phyloP scores from a whole-genome alignment of 371 early-diverging fungal species.

The Thermomucor indicae-seudaticae region DNA sequence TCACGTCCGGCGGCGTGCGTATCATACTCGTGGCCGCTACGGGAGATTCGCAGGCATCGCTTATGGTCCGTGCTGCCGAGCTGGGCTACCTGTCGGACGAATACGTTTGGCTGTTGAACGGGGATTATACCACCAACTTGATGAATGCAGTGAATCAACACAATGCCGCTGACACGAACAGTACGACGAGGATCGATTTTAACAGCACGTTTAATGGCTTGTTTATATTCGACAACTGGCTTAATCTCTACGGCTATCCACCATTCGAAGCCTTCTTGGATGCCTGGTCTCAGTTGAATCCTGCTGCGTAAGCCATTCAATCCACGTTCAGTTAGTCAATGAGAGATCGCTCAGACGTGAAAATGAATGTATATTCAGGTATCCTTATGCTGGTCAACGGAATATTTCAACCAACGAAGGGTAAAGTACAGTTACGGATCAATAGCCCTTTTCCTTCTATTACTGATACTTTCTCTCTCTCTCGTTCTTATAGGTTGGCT shows the following conservation, averaged over 20 bases:
- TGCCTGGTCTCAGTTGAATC: slow-evolving; percentile 44
- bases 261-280: slow-evolving; percentile 53
- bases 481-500: slow-evolving; percentile 22
- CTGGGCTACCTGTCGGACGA: slow-evolving; percentile 28
- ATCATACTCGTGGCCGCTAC: slow-evolving; percentile 40
- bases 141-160: slow-evolving; percentile 13
- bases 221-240: slow-evolving; percentile 54
- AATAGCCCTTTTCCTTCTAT: no score
- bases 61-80: slow-evolving; percentile 32
- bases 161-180: slow-evolving; percentile 12
- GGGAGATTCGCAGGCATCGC: slow-evolving; percentile 15
- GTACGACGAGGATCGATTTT: slow-evolving; percentile 17
- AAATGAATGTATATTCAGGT: slow-evolving; percentile 23
- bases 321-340: background rate
- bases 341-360: background rate
- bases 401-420: slow-evolving; percentile 57
- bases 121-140: slow-evolving; percentile 32
- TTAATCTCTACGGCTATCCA: slow-evolving; percentile 44
- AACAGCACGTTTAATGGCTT: slow-evolving; percentile 41
- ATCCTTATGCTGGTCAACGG: slow-evolving; percentile 53
- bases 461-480: background rate
- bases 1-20: slow-evolving; percentile 36
- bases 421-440: no score
- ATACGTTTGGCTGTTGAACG: slow-evolving; percentile 55
- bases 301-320: slow-evolving; percentile 30